Evolutionary conservation across 2,329 filamentous ascomycete species (phyloP).

Genomic region (Fusarium circinatum): DNA sequence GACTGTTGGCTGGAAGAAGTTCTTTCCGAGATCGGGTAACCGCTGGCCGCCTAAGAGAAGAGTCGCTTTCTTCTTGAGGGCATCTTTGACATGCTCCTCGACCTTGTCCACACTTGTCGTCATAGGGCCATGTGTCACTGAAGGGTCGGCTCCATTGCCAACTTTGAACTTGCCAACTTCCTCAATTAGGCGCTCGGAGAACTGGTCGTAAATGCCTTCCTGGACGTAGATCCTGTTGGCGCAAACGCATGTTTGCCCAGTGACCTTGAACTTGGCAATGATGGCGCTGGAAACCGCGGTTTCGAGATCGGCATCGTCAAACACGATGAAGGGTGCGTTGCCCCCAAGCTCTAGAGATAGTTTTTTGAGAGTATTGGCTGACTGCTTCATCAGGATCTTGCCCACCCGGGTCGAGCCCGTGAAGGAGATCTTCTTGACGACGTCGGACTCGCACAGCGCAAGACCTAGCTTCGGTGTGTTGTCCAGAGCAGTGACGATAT

Average conservation of each 20-base stretch:
- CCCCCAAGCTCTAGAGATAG: constrained; percentile 74
- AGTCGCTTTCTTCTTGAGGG: constrained; percentile 69
- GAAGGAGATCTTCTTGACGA: constrained; percentile 78
- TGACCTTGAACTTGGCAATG: constrained; percentile 85
- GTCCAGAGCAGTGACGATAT: constrained; percentile 72
- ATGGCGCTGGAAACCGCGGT: constrained; percentile 72
- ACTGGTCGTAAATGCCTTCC: constrained; percentile 75
- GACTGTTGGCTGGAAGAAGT: constrained; percentile 77
- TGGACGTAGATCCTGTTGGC: constrained; percentile 82
- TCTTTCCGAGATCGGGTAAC: constrained; percentile 70
- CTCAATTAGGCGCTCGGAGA: constrained; percentile 70
- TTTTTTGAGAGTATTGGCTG: constrained; percentile 72
- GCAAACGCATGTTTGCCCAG: constrained; percentile 91
- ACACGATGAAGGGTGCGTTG: constrained; percentile 82
- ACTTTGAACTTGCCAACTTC: constrained; percentile 77
- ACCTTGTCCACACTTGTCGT: constrained; percentile 70
- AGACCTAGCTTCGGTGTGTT: constrained; percentile 75
- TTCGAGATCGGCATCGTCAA: constrained; percentile 82
- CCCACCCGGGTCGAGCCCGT: constrained; percentile 68
- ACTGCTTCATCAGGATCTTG: constrained; percentile 75
- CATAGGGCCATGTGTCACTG: constrained; percentile 75
- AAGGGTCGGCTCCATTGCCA: constrained; percentile 67
- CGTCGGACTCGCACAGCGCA: constrained; percentile 69
- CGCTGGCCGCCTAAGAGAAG: constrained; percentile 72
- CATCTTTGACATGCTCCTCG: constrained; percentile 72